Conservation (phyloP, 345 rosid genomes). For the Euphorbia pulcherrima region DNA sequence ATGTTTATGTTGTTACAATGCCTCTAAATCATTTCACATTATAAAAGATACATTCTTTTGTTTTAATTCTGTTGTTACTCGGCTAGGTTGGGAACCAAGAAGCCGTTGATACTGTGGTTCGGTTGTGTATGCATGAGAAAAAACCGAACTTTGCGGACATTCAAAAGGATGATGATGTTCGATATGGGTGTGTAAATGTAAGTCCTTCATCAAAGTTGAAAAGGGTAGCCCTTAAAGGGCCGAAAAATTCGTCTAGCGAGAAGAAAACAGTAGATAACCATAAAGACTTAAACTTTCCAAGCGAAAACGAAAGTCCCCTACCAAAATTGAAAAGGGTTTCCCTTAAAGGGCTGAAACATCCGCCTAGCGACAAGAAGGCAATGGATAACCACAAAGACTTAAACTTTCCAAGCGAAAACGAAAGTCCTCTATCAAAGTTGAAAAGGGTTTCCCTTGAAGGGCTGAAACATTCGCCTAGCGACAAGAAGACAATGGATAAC, state of each 20-base stretch:
- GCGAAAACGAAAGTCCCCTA: conserved; percentile 54
- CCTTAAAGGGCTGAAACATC: conserved; percentile 30
- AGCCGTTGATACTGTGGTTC: conserved; percentile 49
- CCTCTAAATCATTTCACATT: background rate
- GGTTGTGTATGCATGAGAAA: conserved; percentile 32
- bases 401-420: conserved; percentile 37
- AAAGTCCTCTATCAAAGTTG: conserved; percentile 53
- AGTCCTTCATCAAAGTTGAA: conserved; percentile 64
- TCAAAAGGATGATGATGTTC: conserved; percentile 26
- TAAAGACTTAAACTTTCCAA: conserved; percentile 28
- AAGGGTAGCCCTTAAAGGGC: conserved; percentile 46
- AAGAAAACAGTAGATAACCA: conserved; percentile 15
- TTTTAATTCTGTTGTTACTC: background rate
- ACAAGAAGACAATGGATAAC: conserved; percentile 13
- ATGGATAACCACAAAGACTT: conserved; percentile 23
- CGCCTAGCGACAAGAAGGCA: conserved; percentile 30
- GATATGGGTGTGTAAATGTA: conserved; percentile 42
- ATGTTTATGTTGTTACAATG: conserved; percentile 17
- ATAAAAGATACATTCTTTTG: background rate
- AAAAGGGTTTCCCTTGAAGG: conserved; percentile 45
- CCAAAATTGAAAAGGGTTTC: conserved; percentile 48
- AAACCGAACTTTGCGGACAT: conserved; percentile 20
- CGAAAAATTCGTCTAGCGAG: conserved; percentile 33
- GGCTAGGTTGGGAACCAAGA: conserved; percentile 69
- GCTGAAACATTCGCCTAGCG: conserved; percentile 34